Conservation (phyloP, 306 rosid genomes). For the Arachis hypogaea region DNA sequence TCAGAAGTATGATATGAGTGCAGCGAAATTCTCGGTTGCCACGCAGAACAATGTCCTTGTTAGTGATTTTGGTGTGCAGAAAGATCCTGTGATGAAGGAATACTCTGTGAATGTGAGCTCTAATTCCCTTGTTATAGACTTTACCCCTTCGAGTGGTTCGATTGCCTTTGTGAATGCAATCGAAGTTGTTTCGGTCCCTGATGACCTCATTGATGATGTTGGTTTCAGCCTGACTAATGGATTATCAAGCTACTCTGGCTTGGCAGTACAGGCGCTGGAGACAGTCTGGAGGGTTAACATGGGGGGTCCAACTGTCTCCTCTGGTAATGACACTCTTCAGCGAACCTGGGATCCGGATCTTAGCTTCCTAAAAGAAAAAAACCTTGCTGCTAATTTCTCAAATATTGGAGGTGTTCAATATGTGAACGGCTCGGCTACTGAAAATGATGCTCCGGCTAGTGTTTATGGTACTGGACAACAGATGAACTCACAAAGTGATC, state of each 20-base stretch:
- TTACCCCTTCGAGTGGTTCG: constrained; percentile 57
- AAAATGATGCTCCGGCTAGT: constrained; percentile 60
- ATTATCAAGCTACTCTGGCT: constrained; percentile 39
- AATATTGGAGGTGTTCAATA: constrained; percentile 60
- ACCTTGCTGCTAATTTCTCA: constrained; percentile 40
- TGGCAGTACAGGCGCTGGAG: constrained; percentile 60
- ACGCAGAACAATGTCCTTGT: constrained; percentile 57
- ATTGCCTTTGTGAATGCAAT: constrained; percentile 78
- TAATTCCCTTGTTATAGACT: constrained; percentile 56
- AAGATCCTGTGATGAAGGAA: constrained; percentile 55
- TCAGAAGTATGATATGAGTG: constrained; percentile 49
- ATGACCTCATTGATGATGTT: constrained; percentile 55
- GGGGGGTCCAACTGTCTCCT: constrained; percentile 75
- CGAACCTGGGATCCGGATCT: constrained; percentile 79
- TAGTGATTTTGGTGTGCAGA: constrained; percentile 43
- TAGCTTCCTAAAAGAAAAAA: constrained; percentile 41
- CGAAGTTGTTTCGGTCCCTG: constrained; percentile 81
- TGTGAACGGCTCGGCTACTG: constrained; percentile 44
- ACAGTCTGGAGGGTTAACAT: constrained; percentile 87
- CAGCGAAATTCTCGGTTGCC: constrained; percentile 64
- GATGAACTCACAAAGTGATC: constrained; percentile 56
- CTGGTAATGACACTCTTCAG: constrained; percentile 62
- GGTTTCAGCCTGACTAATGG: constrained; percentile 37
- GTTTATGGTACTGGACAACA: constrained; percentile 73
- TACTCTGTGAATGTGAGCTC: constrained; percentile 59